Percentiles rank a stretch among this genome's conserved stretches.
phyloP scores from a whole-genome alignment of 331 rosid genomes.

The Saraca asoca region DNA sequence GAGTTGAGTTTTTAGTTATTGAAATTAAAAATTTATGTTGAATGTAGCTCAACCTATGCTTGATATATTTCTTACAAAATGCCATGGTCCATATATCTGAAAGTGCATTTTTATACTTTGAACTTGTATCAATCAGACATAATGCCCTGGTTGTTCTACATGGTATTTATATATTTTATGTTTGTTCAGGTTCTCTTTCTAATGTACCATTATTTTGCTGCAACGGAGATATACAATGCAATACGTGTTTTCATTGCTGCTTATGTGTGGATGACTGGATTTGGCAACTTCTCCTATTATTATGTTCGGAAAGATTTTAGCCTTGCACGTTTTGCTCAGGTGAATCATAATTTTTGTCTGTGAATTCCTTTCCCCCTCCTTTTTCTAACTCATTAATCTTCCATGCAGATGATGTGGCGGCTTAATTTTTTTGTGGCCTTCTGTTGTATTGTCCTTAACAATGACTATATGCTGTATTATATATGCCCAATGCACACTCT shows the following conservation, averaged over 20 bases:
- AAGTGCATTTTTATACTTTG: not conserved
- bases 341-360: slow-evolving; percentile 32
- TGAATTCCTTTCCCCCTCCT: slow-evolving; percentile 4
- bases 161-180: slow-evolving; percentile 18
- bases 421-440: slow-evolving; percentile 86
- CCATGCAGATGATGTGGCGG: slow-evolving; percentile 98
- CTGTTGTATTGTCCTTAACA: slow-evolving; percentile 90
- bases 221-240: slow-evolving; percentile 94
- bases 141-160: slow-evolving; percentile 17
- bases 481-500: slow-evolving; percentile 99
- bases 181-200: slow-evolving; percentile 84
- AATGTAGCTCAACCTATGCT: not conserved
- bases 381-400: slow-evolving; percentile 26
- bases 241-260: slow-evolving; percentile 96
- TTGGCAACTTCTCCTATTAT: slow-evolving; percentile 97
- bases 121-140: slow-evolving; percentile 17
- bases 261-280: slow-evolving; percentile 99
- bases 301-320: slow-evolving; percentile 93
- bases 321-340: slow-evolving; percentile 93
- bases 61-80: slow-evolving; percentile 25
- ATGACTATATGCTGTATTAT: slow-evolving; percentile 92
- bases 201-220: slow-evolving; percentile 97
- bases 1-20: slow-evolving; percentile 25
- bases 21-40: slow-evolving; percentile 21
- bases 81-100: slow-evolving; percentile 26